Base-by-base conservation (phyloP, 2,329 filamentous ascomycete genomes). In the Arachnopeziza araneosa region DNA sequence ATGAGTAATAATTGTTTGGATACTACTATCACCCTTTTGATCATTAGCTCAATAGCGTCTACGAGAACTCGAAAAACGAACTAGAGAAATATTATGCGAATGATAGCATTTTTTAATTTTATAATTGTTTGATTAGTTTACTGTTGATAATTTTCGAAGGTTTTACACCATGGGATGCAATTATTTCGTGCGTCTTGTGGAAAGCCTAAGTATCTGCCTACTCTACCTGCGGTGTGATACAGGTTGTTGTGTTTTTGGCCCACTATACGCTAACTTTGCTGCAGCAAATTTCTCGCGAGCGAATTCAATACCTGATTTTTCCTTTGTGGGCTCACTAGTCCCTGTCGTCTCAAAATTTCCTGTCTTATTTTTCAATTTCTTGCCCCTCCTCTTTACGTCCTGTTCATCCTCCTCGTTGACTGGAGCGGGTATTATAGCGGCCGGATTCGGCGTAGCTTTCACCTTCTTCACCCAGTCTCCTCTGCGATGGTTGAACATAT, bases 401-500 rank as follows among this genome's bases (percentile, higher is more conserved):
- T 59, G 30, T 22, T 24, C 52, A 5, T 52, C 26, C 32, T 59
- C 44, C 21, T 24, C 52, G 26, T 23, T n/a, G 30, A 32, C 49
- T 24, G 55, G 54, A 23, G 30, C 24, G 22, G 54, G 24, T 5
- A 22, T 21, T 23, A 23, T 30, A 5, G 56, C n/a, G 24, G 52
- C 55, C 14, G 57, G 23, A 4, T 55, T 44, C 8, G 57, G 48
- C 12, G 57, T 36, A 2, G 55, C 54, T 24, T 85, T 86, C 12
- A 82, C 82, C 65, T 83, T 80, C 59, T 77, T 78, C 60, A 86
- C 78, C 88, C 88, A 91, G 59, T 89, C 85, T 6, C 76, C 77
- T 50, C 83, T 76, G 56, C 80, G 76, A 26, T 85, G 77, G 69
- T 86, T 87, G 73, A 87, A 90, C 6, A 88, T 73, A 72, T 91